These are phyloP conservation scores for Trypanosoma mega DNA, from an alignment of 208 protist genomes.

Conservation along the genomic window DNA sequence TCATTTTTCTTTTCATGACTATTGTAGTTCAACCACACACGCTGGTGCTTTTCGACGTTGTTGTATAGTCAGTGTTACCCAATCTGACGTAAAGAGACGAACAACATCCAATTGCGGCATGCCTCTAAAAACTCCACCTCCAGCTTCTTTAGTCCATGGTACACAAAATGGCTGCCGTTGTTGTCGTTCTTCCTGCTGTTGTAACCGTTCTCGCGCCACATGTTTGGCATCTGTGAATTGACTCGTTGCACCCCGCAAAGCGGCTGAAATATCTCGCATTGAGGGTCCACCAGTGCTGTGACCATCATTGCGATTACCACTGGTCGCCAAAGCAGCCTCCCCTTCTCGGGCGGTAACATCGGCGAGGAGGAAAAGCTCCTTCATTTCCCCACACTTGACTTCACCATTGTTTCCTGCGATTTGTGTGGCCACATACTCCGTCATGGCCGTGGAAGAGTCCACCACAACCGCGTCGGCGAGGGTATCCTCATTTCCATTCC, in stretches of 20 bases:
- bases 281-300: too few species aligned
- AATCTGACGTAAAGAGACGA: constrained; percentile 19
- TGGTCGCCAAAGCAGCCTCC: too few species aligned
- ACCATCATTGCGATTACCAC: too few species aligned
- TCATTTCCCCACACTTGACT: too few species aligned
- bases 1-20: too few species aligned
- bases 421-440: too few species aligned
- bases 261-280: too few species aligned
- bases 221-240: neutral
- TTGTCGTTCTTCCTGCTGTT: neutral
- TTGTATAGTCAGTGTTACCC: constrained; percentile 25
- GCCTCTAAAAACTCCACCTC: neutral
- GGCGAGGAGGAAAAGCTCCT: too few species aligned
- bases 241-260: neutral
- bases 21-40: constrained; percentile 18
- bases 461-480: too few species aligned
- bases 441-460: too few species aligned
- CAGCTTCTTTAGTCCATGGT: neutral
- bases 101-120: constrained; percentile 23
- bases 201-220: neutral
- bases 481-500: neutral
- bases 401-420: too few species aligned
- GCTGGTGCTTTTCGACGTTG: constrained; percentile 14
- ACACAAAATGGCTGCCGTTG: constrained; percentile 1
- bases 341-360: too few species aligned